Evolutionary conservation across 129 eudicot genomes (phyloP).

Genomic region (Cynara cardunculus): DNA sequence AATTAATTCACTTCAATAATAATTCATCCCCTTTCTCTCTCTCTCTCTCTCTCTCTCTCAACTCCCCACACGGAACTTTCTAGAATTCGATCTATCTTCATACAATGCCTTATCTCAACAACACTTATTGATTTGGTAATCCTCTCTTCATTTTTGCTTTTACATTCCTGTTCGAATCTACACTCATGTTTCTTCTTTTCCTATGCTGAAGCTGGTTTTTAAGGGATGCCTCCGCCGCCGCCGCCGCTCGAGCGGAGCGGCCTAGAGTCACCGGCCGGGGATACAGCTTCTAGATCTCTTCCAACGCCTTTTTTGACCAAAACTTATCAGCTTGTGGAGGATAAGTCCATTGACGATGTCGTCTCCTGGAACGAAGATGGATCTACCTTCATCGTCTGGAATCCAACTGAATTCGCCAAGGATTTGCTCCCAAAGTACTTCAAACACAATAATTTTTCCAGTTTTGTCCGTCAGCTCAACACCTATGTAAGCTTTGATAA

Average conservation of each 20-base stretch:
- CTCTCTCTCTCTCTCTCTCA: neutral
- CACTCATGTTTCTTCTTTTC: neutral
- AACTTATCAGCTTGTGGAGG: slow-evolving; percentile 88
- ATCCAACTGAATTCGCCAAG: slow-evolving; percentile 83
- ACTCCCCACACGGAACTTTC: slow-evolving; percentile 44
- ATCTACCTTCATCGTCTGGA: slow-evolving; percentile 94
- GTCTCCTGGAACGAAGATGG: slow-evolving; percentile 98
- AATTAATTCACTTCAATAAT: neutral
- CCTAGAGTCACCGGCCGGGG: slow-evolving; percentile 51
- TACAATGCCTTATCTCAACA: neutral
- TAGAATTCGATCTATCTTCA: slow-evolving; percentile 38
- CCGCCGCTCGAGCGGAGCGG: slow-evolving; percentile 53
- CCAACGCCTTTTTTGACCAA: slow-evolving; percentile 96
- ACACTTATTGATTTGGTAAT: neutral
- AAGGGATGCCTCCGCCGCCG: slow-evolving; percentile 51
- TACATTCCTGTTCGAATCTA: neutral
- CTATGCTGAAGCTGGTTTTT: slow-evolving; percentile 4
- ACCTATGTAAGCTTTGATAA: slow-evolving; percentile 63
- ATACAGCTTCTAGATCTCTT: slow-evolving; percentile 48
- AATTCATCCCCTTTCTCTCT: neutral
- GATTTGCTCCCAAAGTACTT: slow-evolving; percentile 91
- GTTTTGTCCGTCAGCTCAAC: slow-evolving; percentile 93
- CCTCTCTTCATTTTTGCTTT: neutral
- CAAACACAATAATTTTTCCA: slow-evolving; percentile 95
- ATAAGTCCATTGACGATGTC: slow-evolving; percentile 59